phyloP scores from a whole-genome alignment of 768 basidiomycete species.

The Rhodotorula diobovata region DNA sequence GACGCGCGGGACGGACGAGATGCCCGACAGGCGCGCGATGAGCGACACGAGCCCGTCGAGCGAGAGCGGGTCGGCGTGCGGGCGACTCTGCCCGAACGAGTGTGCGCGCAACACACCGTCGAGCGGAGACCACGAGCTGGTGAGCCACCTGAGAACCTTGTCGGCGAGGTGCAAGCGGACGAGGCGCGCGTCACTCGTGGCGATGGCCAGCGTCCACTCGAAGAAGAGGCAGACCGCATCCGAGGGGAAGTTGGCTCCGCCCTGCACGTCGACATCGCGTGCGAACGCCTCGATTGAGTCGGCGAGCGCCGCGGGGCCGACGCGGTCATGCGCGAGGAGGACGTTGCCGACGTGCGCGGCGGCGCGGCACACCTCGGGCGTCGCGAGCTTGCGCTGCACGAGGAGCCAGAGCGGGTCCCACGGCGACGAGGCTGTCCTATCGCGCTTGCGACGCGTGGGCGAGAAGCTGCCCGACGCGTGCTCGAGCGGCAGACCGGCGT shows the following conservation, averaged over 20 bases:
- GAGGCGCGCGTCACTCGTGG: constrained; percentile 73
- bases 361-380: constrained; percentile 48
- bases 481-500: constrained; percentile 48
- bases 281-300: constrained; percentile 64
- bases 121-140: constrained; percentile 63
- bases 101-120: constrained; percentile 43
- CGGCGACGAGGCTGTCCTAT: constrained; percentile 42
- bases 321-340: constrained; percentile 47
- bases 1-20: neutral
- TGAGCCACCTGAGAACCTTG: constrained; percentile 75
- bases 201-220: constrained; percentile 61
- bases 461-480: no score
- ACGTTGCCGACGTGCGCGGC: constrained; percentile 33
- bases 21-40: constrained; percentile 13
- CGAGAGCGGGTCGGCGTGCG: constrained; percentile 29
- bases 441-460: neutral
- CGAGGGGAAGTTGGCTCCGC: constrained; percentile 68
- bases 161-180: constrained; percentile 83
- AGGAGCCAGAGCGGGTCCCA: constrained; percentile 83
- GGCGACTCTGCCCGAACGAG: constrained; percentile 24
- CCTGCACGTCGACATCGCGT: constrained; percentile 83
- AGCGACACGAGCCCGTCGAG: constrained; percentile 3
- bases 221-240: constrained; percentile 88
- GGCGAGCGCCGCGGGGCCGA: constrained; percentile 61
- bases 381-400: constrained; percentile 67